These are phyloP conservation scores for Clitopilus hobsonii DNA, from an alignment of 768 basidiomycete genomes.

Conservation along the genomic window DNA sequence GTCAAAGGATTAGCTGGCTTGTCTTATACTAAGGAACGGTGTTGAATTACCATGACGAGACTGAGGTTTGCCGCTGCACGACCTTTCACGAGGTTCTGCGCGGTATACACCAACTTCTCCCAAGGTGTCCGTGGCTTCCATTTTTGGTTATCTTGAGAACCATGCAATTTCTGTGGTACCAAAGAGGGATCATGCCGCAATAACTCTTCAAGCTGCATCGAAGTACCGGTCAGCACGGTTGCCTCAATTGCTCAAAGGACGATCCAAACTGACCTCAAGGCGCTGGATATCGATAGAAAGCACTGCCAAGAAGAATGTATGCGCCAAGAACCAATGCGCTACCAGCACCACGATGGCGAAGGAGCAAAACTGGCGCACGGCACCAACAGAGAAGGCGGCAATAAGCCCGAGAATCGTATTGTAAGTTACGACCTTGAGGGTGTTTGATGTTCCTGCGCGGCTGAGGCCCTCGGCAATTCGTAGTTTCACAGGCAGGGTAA, in stretches of 20 bases:
- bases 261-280: conserved; percentile 57
- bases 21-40: conserved; percentile 6
- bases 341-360: conserved; percentile 94
- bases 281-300: conserved; percentile 95
- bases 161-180: conserved; percentile 34
- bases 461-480: conserved; percentile 90
- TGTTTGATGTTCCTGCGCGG: conserved; percentile 85
- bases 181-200: conserved; percentile 63
- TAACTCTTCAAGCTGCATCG: conserved; percentile 89
- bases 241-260: background rate
- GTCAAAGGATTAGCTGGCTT: conserved; percentile 4
- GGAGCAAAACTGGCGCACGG: conserved; percentile 87
- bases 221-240: conserved; percentile 10
- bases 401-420: conserved; percentile 75
- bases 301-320: conserved; percentile 93
- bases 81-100: conserved; percentile 51
- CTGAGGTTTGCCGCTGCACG: conserved; percentile 77
- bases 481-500: conserved; percentile 86
- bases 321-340: conserved; percentile 95
- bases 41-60: conserved; percentile 66
- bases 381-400: conserved; percentile 68
- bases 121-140: conserved; percentile 40
- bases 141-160: conserved; percentile 20
- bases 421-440: conserved; percentile 87
- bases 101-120: conserved; percentile 33